Evolutionary conservation across 176 grass and related monocot genomes (phyloP), one percentile per base, ranked within the genome.

Genomic region (Eleusine indica): DNA sequence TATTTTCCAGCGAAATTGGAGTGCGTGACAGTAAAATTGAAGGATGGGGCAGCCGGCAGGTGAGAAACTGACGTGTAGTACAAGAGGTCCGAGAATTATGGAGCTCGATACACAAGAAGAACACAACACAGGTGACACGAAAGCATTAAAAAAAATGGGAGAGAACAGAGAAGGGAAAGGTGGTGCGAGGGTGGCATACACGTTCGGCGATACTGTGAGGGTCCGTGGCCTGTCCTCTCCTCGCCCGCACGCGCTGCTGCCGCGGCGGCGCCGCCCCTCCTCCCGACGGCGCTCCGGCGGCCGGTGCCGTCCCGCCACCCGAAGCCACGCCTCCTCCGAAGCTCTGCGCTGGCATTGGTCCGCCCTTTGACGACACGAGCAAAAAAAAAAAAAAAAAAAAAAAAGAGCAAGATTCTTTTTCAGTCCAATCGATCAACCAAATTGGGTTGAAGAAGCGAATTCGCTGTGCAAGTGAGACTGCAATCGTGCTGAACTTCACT

Each of bases 131-230:
- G 19, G n/a, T 30, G n/a, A 4, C 37, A 40, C 75, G 67, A 10
- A 63, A 0, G 66, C 16, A 63, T 16, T 73, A 52, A 80, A 81
- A 85, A 80, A 80, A 90, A 53, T 17, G 79, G 37, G 3, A 13
- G 46, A 41, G 64, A 57, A 70, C 32, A 35, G 32, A 35, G 32
- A 35, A 35, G 48, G 75, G 15, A 73, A 53, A 92, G 13, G 48
- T 83, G 71, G 82, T 72, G 66, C 7, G 72, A 18, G 73, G 48
- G 71, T 49, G 37, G 87, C 85, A 38, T 94, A 99, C 96, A 85
- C 96, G 83, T 87, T 99, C 96, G 46, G 94, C 89, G 84, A 96
- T 96, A 83, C 94, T 96, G 88, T 96, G 94, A 51, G 91, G 94
- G 75, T 96, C 91, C 69, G 94, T 96, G 53, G 94, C 94, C 37